Evolutionary conservation across 345 rosid species (phyloP).

Genomic region (Lepidium didymum): DNA sequence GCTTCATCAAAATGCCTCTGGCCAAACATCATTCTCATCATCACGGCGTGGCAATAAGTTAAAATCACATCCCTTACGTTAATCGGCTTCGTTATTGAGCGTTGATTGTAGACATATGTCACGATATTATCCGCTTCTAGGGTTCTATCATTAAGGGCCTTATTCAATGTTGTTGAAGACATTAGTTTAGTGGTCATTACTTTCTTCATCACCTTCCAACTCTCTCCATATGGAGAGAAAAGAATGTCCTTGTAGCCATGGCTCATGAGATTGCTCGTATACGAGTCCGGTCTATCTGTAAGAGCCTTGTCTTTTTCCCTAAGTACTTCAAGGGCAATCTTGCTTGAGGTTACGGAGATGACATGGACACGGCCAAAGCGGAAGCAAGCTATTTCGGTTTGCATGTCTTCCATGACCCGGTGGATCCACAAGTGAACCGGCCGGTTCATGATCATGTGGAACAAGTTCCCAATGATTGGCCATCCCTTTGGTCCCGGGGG

Average conservation of each 20-base stretch:
- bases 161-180: neutral
- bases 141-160: conserved; percentile 7
- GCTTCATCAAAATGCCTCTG: conserved; percentile 22
- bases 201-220: conserved; percentile 23
- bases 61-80: neutral
- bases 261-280: conserved; percentile 1
- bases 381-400: conserved; percentile 11
- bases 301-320: conserved; percentile 17
- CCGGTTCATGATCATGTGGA: neutral
- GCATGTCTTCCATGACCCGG: conserved; percentile 8
- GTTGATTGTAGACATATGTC: conserved; percentile 5
- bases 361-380: conserved; percentile 1
- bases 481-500: conserved; percentile 8
- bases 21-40: conserved; percentile 28
- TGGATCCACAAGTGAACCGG: conserved; percentile 12
- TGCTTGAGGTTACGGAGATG: conserved; percentile 9
- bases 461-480: conserved; percentile 13
- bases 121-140: conserved; percentile 24
- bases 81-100: neutral
- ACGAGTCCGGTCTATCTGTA: conserved; percentile 10
- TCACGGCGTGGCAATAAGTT: conserved; percentile 19
- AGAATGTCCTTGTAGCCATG: conserved; percentile 5
- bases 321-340: conserved; percentile 24
- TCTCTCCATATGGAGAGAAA: conserved; percentile 6
- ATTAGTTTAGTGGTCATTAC: conserved; percentile 12